Conservation (phyloP, 805 yeast species). For the Martiniozyma abietophila region DNA sequence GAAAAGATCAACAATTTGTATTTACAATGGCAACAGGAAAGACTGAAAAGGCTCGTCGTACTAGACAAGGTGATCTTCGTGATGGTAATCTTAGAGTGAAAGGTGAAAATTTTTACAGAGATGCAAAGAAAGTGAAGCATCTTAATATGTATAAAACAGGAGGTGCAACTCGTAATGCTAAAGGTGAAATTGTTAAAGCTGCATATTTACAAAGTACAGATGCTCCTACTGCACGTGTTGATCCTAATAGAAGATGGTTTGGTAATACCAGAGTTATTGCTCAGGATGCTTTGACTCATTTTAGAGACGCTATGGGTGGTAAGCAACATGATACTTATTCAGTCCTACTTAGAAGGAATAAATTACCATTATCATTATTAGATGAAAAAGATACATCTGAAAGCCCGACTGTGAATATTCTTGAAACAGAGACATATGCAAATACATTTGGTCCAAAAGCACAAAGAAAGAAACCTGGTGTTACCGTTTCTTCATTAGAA, state of each 20-base stretch:
- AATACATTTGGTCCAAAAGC: constrained; percentile 91
- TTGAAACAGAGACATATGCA: constrained; percentile 80
- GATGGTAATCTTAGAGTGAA: constrained; percentile 90
- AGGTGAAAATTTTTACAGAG: constrained; percentile 94
- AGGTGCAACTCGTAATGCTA: constrained; percentile 73
- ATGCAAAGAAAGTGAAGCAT: constrained; percentile 85
- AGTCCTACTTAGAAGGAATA: constrained; percentile 79
- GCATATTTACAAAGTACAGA: constrained; percentile 84
- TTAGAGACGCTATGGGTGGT: constrained; percentile 88
- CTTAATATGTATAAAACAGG: constrained; percentile 92
- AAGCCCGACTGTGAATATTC: constrained; percentile 67
- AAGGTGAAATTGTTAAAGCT: constrained; percentile 80
- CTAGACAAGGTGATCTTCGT: constrained; percentile 68
- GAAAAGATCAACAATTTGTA: no score
- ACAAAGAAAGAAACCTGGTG: constrained; percentile 84
- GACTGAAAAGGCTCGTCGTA: constrained; percentile 83
- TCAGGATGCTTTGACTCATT: constrained; percentile 90
- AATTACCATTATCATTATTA: constrained; percentile 88
- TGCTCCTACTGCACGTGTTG: constrained; percentile 85
- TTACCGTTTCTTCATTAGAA: constrained; percentile 64
- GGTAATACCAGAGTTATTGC: constrained; percentile 96
- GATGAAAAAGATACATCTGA: constrained; percentile 77
- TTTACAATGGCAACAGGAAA: constrained; percentile 79
- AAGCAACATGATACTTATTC: constrained; percentile 75
- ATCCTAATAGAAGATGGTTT: constrained; percentile 96